Conservation (phyloP, 2,329 filamentous ascomycete genomes). For the Zasmidium cellare region DNA sequence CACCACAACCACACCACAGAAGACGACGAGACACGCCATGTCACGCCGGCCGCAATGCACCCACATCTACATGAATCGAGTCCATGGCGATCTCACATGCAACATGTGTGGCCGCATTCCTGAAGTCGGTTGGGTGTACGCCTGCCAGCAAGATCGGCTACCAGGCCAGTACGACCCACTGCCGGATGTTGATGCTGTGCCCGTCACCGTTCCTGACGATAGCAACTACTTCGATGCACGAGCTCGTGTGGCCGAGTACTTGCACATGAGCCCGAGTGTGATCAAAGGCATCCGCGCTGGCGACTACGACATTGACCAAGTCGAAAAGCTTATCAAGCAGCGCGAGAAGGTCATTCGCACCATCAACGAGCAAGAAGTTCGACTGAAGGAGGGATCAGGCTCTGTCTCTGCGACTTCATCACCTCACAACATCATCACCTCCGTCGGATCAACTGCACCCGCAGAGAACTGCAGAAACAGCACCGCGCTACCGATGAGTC, state of each 20-base stretch:
- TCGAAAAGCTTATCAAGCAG: slow-evolving; percentile 43
- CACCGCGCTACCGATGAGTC: slow-evolving; percentile 4
- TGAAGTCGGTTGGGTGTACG: slow-evolving; percentile 70
- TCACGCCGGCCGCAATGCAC: slow-evolving; percentile 53
- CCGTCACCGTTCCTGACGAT: slow-evolving; percentile 13
- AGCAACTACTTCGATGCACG: slow-evolving; percentile 23
- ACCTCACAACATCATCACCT: slow-evolving; percentile 26
- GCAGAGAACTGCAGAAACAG: slow-evolving; percentile 10
- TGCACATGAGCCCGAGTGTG: slow-evolving; percentile 42
- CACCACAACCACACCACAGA: neutral
- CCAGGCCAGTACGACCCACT: slow-evolving; percentile 11
- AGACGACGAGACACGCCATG: neutral
- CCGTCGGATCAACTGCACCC: slow-evolving; percentile 19
- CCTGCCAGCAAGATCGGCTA: slow-evolving; percentile 64
- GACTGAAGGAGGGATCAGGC: neutral
- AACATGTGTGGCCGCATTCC: slow-evolving; percentile 57
- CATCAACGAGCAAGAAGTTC: slow-evolving; percentile 22
- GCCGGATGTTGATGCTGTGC: slow-evolving; percentile 13
- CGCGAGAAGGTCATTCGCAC: slow-evolving; percentile 37
- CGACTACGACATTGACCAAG: slow-evolving; percentile 45
- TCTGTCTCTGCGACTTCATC: neutral
- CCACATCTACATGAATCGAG: slow-evolving; percentile 66
- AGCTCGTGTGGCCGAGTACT: slow-evolving; percentile 25
- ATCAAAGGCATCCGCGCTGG: slow-evolving; percentile 43
- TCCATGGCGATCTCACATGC: slow-evolving; percentile 61